Evolutionary conservation across 202 grass and related monocot species (phyloP).

Genomic region (Musa balbisiana): DNA sequence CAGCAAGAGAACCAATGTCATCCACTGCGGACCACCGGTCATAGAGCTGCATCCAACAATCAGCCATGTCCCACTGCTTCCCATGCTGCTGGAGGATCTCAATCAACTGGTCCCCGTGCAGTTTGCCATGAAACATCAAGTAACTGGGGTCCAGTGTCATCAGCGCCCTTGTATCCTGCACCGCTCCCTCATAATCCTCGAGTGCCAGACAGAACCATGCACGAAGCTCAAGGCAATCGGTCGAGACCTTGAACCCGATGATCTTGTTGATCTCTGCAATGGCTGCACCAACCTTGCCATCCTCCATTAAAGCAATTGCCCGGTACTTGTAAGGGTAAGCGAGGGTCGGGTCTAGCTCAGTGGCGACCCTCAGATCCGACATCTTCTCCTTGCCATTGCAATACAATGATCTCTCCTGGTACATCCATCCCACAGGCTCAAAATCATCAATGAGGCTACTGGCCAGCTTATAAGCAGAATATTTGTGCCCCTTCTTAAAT

Average conservation of each 20-base stretch:
- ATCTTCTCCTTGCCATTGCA: constrained; percentile 78
- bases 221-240: constrained; percentile 77
- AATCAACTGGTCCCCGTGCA: constrained; percentile 78
- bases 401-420: constrained; percentile 70
- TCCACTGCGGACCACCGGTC: constrained; percentile 90
- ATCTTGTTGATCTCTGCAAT: constrained; percentile 72
- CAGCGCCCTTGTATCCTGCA: constrained; percentile 68
- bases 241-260: constrained; percentile 69
- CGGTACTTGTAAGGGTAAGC: constrained; percentile 85
- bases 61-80: constrained; percentile 87
- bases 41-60: constrained; percentile 98
- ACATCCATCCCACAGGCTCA: constrained; percentile 77
- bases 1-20: constrained; percentile 78
- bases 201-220: constrained; percentile 71
- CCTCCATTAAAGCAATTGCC: constrained; percentile 47
- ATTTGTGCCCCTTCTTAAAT: constrained; percentile 88
- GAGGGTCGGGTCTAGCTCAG: constrained; percentile 68
- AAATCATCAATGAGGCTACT: constrained; percentile 49
- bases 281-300: constrained; percentile 62
- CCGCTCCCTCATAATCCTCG: constrained; percentile 50
- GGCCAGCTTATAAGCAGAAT: constrained; percentile 79
- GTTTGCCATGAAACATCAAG: constrained; percentile 80
- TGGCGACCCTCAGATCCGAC: constrained; percentile 48
- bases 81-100: constrained; percentile 57
- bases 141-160: constrained; percentile 68